phyloP scores from a whole-genome alignment of 768 basidiomycete species.

The Suillus subalutaceus region DNA sequence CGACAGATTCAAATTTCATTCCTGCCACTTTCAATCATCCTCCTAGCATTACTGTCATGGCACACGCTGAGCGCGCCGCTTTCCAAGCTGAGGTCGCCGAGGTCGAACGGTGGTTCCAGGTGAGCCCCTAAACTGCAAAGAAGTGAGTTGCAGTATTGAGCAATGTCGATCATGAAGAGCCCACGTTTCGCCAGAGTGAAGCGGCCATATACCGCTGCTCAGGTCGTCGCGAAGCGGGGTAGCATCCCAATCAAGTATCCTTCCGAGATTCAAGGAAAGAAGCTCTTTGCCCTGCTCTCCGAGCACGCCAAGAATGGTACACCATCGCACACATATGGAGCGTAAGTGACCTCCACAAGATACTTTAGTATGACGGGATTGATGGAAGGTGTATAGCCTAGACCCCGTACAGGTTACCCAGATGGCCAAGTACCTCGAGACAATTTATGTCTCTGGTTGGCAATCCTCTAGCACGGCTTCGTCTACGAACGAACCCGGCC shows the following conservation, averaged over 20 bases:
- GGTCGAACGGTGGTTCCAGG: slow-evolving; percentile 94
- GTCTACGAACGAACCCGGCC: slow-evolving; percentile 94
- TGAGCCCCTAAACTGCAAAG: slow-evolving; percentile 36
- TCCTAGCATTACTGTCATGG: slow-evolving; percentile 43
- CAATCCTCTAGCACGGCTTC: slow-evolving; percentile 94
- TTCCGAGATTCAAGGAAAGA: slow-evolving; percentile 83
- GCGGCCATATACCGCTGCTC: slow-evolving; percentile 90
- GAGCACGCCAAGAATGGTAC: slow-evolving; percentile 78
- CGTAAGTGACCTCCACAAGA: slow-evolving; percentile 64
- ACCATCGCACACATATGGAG: slow-evolving; percentile 96
- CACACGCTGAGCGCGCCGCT: slow-evolving; percentile 57
- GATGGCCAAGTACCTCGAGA: slow-evolving; percentile 99
- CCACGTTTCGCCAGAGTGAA: slow-evolving; percentile 86
- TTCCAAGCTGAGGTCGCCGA: slow-evolving; percentile 84
- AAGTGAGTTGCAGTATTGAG: neutral
- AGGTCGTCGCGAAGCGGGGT: slow-evolving; percentile 94
- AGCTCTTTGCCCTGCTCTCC: slow-evolving; percentile 75
- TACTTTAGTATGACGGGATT: slow-evolving; percentile 4
- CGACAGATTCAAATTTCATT: slow-evolving; percentile 22
- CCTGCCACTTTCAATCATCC: slow-evolving; percentile 24
- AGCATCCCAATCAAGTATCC: slow-evolving; percentile 86
- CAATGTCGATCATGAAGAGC: slow-evolving; percentile 48
- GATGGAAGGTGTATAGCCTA: slow-evolving; percentile 56
- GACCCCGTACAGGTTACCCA: slow-evolving; percentile 98
- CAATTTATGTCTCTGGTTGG: slow-evolving; percentile 98